phyloP scores from a whole-genome alignment of 768 basidiomycete species.

The Lactifluus hygrophoroides region DNA sequence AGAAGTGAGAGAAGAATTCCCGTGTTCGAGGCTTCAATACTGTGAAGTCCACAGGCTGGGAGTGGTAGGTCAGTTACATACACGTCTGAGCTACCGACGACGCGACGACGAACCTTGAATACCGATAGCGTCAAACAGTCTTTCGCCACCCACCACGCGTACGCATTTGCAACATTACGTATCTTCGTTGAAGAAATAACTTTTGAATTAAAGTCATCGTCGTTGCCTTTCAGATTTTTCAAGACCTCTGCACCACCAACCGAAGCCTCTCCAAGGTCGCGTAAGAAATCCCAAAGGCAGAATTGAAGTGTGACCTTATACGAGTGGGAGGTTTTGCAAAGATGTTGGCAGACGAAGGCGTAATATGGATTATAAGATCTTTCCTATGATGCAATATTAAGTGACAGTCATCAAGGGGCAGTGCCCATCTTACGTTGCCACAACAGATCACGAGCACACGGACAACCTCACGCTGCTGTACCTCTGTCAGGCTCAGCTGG shows the following conservation, averaged over 20 bases:
- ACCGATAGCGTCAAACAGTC: conserved; percentile 65
- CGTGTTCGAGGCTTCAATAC: conserved; percentile 52
- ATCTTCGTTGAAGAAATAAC: conserved; percentile 50
- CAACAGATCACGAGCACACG: conserved; percentile 89
- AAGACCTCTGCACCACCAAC: conserved; percentile 76
- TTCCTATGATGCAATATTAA: conserved; percentile 45
- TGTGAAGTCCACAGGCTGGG: conserved; percentile 83
- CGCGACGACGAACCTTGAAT: conserved; percentile 66
- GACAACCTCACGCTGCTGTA: conserved; percentile 93
- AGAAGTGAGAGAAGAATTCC: conserved; percentile 61
- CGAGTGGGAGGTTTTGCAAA: conserved; percentile 70
- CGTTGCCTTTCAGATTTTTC: conserved; percentile 47
- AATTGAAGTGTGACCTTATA: conserved; percentile 92
- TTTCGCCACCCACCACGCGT: conserved; percentile 91
- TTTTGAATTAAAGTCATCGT: conserved; percentile 37
- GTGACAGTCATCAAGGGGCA: not conserved
- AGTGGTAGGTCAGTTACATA: not conserved
- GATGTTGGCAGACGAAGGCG: conserved; percentile 76
- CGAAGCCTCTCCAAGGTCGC: conserved; percentile 75
- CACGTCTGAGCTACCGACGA: not conserved
- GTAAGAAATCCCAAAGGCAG: conserved; percentile 93
- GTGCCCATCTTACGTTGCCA: conserved; percentile 57
- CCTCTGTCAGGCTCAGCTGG: conserved; percentile 74
- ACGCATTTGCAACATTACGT: conserved; percentile 72
- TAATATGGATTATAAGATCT: conserved; percentile 94